A percentile compares a stretch with the other conserved stretches of the same genome.
These are phyloP conservation scores for Knufia petricola DNA, from an alignment of 2,329 filamentous ascomycete species.

Conservation along the genomic window DNA sequence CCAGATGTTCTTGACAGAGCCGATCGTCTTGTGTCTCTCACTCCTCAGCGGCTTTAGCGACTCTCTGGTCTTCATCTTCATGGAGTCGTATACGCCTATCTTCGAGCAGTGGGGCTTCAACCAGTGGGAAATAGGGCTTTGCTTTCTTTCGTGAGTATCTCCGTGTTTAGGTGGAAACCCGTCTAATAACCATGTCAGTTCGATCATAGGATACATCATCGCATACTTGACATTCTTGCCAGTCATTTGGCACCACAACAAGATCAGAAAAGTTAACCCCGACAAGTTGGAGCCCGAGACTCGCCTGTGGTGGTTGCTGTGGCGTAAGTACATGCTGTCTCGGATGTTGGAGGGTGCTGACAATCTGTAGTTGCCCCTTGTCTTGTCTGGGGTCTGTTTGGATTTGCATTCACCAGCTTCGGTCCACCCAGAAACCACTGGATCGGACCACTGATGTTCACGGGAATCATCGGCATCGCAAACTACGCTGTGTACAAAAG, in stretches of 20 bases:
- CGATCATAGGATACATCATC: slow-evolving; percentile 48
- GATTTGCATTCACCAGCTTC: slow-evolving; percentile 51
- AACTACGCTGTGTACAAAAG: slow-evolving; percentile 43
- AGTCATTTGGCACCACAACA: slow-evolving; percentile 38
- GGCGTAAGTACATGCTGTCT: slow-evolving; percentile 26
- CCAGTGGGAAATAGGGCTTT: slow-evolving; percentile 38
- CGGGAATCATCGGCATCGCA: slow-evolving; percentile 48
- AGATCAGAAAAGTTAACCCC: slow-evolving; percentile 31
- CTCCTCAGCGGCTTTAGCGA: slow-evolving; percentile 55
- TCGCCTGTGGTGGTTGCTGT: slow-evolving; percentile 51
- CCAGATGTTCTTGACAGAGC: slow-evolving; percentile 55
- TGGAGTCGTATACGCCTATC: slow-evolving; percentile 52
- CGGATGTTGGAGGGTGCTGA: background rate
- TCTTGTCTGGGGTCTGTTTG: slow-evolving; percentile 49
- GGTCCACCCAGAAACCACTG: slow-evolving; percentile 47
- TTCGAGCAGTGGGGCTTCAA: slow-evolving; percentile 52
- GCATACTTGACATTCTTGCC: slow-evolving; percentile 48
- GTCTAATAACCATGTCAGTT: slow-evolving; percentile 22
- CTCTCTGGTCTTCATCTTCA: slow-evolving; percentile 57
- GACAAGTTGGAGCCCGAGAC: slow-evolving; percentile 52
- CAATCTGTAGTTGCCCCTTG: slow-evolving; percentile 40
- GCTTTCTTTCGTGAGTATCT: slow-evolving; percentile 45
- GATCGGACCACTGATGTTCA: slow-evolving; percentile 53
- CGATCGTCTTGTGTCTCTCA: slow-evolving; percentile 53
- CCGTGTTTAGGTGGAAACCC: background rate